Conservation (phyloP, 805 yeast species). For the Wickerhamomyces rabaulensis region DNA sequence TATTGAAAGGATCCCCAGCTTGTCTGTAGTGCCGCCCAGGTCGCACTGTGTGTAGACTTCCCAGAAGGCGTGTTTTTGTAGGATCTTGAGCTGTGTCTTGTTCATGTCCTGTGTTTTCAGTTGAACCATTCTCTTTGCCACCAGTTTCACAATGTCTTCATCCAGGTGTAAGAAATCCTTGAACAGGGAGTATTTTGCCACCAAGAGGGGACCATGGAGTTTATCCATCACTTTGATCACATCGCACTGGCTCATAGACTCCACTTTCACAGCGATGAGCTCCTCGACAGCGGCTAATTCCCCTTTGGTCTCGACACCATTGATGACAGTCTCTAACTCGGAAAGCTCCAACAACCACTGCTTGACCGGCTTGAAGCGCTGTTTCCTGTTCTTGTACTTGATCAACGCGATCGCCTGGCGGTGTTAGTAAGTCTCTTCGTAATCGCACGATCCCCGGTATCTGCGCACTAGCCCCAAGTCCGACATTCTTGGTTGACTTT, state of each 20-base stretch:
- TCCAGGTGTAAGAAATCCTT: not conserved
- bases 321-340: not conserved
- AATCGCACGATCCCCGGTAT: not conserved
- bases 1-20: not conserved
- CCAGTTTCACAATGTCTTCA: not conserved
- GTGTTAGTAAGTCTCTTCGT: no score
- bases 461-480: not conserved
- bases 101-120: not conserved
- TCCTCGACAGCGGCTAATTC: not conserved
- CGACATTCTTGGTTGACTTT: not conserved
- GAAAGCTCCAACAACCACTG: not conserved
- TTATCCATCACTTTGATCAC: not conserved
- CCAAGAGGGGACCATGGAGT: not conserved
- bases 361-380: not conserved
- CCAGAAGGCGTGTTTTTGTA: not conserved
- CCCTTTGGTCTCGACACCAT: not conserved
- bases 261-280: not conserved
- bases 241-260: not conserved
- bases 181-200: not conserved
- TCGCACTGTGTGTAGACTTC: not conserved
- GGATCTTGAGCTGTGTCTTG: not conserved
- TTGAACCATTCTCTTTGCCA: not conserved
- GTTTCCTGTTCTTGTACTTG: slow-evolving; percentile 10
- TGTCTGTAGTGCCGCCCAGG: not conserved
- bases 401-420: slow-evolving; percentile 16